Percentiles rank a stretch among this genome's conserved stretches.
Conservation (phyloP, 139 green algal genomes). For the Desmodesmus armatus region DNA sequence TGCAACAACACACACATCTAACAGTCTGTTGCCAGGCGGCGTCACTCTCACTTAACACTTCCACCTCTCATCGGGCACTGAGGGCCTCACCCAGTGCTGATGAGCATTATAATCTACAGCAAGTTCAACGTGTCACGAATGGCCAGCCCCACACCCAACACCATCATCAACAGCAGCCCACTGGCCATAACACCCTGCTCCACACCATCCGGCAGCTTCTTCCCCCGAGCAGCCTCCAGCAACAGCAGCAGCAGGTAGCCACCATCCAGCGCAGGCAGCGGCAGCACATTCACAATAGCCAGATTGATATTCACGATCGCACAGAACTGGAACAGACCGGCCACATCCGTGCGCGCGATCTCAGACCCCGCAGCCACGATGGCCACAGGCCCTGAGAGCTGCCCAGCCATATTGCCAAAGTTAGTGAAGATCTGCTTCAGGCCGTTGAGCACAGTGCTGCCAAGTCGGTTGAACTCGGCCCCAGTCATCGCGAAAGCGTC, state of each 20-base stretch:
- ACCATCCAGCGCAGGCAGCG: constrained; percentile 95
- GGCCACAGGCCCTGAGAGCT: constrained; percentile 93
- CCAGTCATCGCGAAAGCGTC: constrained; percentile 54
- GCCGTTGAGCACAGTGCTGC: constrained; percentile 62
- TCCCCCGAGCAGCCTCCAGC: constrained; percentile 86
- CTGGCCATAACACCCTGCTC: constrained; percentile 90
- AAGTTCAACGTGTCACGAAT: constrained; percentile 88
- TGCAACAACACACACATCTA: no score
- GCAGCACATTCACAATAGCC: constrained; percentile 95
- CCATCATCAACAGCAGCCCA: constrained; percentile 90
- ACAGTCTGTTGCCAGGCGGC: no score
- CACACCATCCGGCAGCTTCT: constrained; percentile 87
- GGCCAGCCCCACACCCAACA: constrained; percentile 83
- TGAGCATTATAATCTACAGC: constrained; percentile 48
- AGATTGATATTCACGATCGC: constrained; percentile 99
- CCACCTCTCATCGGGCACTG: not conserved
- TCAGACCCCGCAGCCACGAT: constrained; percentile 94
- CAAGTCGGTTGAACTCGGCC: constrained; percentile 70
- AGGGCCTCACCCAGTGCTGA: not conserved
- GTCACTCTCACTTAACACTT: not conserved
- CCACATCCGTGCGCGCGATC: constrained; percentile 76
- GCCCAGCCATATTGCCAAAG: constrained; percentile 65
- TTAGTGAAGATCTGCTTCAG: constrained; percentile 83
- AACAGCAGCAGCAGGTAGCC: constrained; percentile 93
- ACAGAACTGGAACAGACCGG: constrained; percentile 85